Evolutionary conservation across 768 basidiomycete species (phyloP), one percentile per base, ranked within the genome.

Genomic region (Auricularia sp.): DNA sequence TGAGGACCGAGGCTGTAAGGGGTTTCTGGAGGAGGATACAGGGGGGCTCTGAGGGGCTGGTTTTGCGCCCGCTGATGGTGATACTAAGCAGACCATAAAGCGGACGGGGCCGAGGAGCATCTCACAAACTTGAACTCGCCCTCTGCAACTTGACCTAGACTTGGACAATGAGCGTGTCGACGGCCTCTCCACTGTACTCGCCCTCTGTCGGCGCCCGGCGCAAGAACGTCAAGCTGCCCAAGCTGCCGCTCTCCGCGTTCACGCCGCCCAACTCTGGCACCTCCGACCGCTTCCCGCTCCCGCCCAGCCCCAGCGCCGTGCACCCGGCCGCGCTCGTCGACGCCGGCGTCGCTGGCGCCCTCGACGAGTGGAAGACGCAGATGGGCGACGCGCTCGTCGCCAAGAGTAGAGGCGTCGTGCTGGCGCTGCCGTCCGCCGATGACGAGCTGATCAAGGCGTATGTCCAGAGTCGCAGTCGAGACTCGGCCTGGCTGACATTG

Each of bases 171-270:
- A 42, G 39, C 39, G 39, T 42, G 39, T 42, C 39, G 39, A 42
- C 39, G 39, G 39, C 39, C 35, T 29, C 44, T 37, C 62, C 39
- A 18, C 62, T 42, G 8, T 42, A 62, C 18, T 80, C 82, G 13
- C 81, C 81, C 35, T 77, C 79, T 54, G 75, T 81, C 64, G 75
- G 75, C 16, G 69, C 75, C 13, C 83, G 86, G 68, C 85, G 87
- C 70, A 90, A 83, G 72, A 83, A 81, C 33, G 80, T 80, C 35
- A 89, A 85, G 72, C 83, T 86, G 3, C 92, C 91, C 7, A 82
- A 80, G 58, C 83, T 94, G 13, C 90, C 90, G 0, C 73, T 85
- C 33, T 90, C 90, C 11, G 91, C 85, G 0, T 93, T 93, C 73
- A 65, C 54, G 29, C 84, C 89, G 0, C 87, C 88, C 33, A 88